A percentile compares a stretch with the other conserved stretches of the same genome.
phyloP scores from a whole-genome alignment of 768 basidiomycete genomes.

The Paxillus involutus region DNA sequence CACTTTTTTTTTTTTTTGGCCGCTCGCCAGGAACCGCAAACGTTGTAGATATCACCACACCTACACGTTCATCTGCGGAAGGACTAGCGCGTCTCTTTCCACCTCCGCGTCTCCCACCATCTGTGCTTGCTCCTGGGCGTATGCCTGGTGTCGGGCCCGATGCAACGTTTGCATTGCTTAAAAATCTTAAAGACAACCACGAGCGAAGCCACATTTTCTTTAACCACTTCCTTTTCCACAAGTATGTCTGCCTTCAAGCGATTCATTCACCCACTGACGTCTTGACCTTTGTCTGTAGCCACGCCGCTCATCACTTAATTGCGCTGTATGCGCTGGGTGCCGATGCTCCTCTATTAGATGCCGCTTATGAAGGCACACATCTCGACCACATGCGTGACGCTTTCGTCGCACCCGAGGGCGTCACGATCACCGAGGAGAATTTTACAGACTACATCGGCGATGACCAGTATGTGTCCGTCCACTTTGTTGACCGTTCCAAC shows the following conservation, averaged over 20 bases:
- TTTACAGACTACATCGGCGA: slow-evolving; percentile 10
- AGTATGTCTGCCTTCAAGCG: slow-evolving; percentile 16
- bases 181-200: slow-evolving; percentile 49
- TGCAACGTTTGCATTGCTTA: slow-evolving; percentile 40
- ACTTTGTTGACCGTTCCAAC: background rate
- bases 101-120: slow-evolving; percentile 28
- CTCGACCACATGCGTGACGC: slow-evolving; percentile 38
- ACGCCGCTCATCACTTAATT: slow-evolving; percentile 56
- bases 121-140: slow-evolving; percentile 30
- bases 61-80: slow-evolving; percentile 5
- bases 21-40: too few relatives aligned
- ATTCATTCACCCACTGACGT: slow-evolving; percentile 15
- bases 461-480: slow-evolving; percentile 1
- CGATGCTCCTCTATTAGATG: slow-evolving; percentile 37
- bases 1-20: too few relatives aligned
- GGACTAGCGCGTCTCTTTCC: slow-evolving; percentile 25
- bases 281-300: slow-evolving; percentile 36
- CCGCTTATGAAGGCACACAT: slow-evolving; percentile 40
- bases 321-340: slow-evolving; percentile 66
- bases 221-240: slow-evolving; percentile 37
- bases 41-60: background rate
- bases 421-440: slow-evolving; percentile 7
- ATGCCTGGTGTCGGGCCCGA: slow-evolving; percentile 36
- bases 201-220: slow-evolving; percentile 57
- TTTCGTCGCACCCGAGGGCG: slow-evolving; percentile 23